Conservation (phyloP, 2,329 filamentous ascomycete genomes). For the Calycina marina region DNA sequence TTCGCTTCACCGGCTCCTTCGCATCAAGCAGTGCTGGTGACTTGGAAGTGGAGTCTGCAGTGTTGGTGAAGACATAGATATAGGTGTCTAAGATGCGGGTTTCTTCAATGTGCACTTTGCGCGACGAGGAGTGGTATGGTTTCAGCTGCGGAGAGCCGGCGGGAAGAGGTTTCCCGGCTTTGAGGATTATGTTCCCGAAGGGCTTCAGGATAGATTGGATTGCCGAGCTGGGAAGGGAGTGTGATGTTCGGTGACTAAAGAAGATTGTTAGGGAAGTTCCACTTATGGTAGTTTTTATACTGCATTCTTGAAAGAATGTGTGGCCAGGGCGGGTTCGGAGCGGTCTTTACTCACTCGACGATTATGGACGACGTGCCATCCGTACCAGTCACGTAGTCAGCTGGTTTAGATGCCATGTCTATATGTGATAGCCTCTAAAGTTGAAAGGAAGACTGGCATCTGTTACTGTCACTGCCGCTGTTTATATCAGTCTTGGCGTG, state of each 20-base stretch:
- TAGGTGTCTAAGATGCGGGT: neutral
- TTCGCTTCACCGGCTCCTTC: neutral
- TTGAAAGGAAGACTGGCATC: neutral
- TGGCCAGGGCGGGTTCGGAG: neutral
- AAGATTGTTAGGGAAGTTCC: neutral
- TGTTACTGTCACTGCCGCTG: no score
- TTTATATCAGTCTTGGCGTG: no score
- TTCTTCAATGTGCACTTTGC: neutral
- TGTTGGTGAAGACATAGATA: neutral
- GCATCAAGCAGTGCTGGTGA: no score
- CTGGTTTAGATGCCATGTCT: neutral
- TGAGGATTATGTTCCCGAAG: neutral
- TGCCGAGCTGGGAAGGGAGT: neutral
- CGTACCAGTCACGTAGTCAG: no score
- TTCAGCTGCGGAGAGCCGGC: neutral
- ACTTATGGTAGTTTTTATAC: no score
- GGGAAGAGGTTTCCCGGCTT: neutral
- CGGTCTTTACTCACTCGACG: neutral
- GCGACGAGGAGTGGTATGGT: neutral
- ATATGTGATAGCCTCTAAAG: neutral
- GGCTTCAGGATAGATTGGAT: neutral
- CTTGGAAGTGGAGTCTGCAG: no score
- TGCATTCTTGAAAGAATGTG: constrained; percentile 1
- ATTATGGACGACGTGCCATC: neutral
- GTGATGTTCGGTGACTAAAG: neutral